Evolutionary conservation across 176 grass and related monocot genomes (phyloP).

Genomic region (Secale cereale): DNA sequence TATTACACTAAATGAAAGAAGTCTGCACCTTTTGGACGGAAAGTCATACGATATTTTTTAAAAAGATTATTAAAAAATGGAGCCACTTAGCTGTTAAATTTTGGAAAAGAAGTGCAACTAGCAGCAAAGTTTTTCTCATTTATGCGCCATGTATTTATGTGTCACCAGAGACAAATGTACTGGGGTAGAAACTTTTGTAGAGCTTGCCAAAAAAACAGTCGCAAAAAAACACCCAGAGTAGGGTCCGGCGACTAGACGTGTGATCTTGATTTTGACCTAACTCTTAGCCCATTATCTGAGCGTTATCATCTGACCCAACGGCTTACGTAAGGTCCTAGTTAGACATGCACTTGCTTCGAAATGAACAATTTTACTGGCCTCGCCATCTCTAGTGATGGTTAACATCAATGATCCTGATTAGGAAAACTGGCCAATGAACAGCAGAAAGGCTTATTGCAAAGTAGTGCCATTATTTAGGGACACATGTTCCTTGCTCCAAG

Average conservation of each 20-base stretch:
- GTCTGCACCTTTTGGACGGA: too few relatives aligned
- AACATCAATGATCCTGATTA: conserved; percentile 11
- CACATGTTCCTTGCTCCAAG: conserved; percentile 21
- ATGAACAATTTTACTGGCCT: background rate
- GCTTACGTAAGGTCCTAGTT: conserved; percentile 11
- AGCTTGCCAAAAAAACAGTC: too few relatives aligned
- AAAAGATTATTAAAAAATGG: background rate
- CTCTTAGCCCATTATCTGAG: background rate
- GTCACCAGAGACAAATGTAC: background rate
- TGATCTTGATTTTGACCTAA: conserved; percentile 20
- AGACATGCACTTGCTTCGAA: background rate
- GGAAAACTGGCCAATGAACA: background rate
- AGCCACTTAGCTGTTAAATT: background rate
- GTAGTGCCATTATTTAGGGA: background rate
- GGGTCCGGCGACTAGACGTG: background rate
- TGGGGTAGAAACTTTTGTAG: background rate
- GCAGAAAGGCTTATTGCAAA: background rate
- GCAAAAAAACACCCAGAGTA: background rate
- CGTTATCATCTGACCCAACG: background rate
- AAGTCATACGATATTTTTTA: background rate
- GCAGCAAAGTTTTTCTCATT: too few relatives aligned
- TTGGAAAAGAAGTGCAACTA: background rate
- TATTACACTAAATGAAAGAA: background rate
- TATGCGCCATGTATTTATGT: background rate
- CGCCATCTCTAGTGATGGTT: background rate